A percentile compares a stretch with the other conserved stretches of the same genome.
Conservation (phyloP, 257 asterid genomes). For the Forsythia suspensa region DNA sequence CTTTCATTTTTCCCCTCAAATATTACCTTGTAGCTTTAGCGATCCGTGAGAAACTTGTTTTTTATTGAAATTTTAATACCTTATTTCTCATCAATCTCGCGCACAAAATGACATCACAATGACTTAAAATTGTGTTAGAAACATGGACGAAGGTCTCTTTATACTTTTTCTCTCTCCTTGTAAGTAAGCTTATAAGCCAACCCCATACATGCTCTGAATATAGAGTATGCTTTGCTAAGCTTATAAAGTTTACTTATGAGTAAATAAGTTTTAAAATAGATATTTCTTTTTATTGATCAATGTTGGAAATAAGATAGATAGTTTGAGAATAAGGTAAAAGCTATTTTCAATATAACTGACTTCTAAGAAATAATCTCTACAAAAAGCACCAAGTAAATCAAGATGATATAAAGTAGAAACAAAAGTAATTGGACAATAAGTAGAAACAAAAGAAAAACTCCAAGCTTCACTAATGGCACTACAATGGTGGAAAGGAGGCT, state of each 20-base stretch:
- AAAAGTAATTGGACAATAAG: too few relatives aligned
- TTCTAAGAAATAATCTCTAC: too few relatives aligned
- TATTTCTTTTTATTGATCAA: not conserved
- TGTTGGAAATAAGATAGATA: not conserved
- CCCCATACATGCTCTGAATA: not conserved
- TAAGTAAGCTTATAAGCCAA: not conserved
- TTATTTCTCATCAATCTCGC: not conserved
- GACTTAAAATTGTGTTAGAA: not conserved
- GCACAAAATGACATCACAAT: not conserved
- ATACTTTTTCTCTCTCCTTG: not conserved
- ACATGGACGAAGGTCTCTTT: too few relatives aligned
- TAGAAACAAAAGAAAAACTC: too few relatives aligned
- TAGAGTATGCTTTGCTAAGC: not conserved
- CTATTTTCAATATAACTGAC: not conserved
- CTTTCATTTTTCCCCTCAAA: not conserved
- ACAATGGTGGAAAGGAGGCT: too few relatives aligned
- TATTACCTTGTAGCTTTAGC: not conserved
- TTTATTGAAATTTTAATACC: not conserved
- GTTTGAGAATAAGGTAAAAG: not conserved
- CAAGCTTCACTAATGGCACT: too few relatives aligned
- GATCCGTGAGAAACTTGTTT: not conserved
- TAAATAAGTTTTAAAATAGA: not conserved
- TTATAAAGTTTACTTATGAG: not conserved
- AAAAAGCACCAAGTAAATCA: too few relatives aligned
- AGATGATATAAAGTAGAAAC: too few relatives aligned